Conservation (phyloP, 2,329 filamentous ascomycete species). For the Alternaria sp. region DNA sequence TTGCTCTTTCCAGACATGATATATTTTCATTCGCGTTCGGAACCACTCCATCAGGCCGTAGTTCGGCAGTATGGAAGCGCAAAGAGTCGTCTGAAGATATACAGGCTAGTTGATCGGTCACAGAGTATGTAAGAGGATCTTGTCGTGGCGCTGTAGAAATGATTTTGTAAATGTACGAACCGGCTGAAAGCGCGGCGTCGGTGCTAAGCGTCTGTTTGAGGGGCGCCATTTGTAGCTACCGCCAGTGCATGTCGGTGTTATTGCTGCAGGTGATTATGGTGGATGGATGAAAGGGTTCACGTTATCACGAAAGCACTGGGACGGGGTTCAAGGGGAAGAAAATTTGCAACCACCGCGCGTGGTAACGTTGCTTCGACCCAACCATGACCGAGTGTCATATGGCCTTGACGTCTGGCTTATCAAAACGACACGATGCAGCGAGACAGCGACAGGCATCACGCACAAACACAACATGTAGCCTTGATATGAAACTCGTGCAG, state of each 20-base stretch:
- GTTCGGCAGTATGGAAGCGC: conserved; percentile 67
- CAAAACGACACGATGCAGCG: not conserved
- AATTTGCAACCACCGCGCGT: conserved; percentile 1
- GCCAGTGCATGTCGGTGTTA: not conserved
- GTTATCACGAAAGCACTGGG: not conserved
- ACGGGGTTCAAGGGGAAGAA: conserved; percentile 1
- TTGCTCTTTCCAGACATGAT: conserved; percentile 67
- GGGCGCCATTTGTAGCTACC: conserved; percentile 28
- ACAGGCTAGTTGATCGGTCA: conserved; percentile 60
- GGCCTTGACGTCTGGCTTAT: not conserved
- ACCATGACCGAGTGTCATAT: not conserved
- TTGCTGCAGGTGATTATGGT: conserved; percentile 1
- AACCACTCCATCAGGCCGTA: conserved; percentile 60
- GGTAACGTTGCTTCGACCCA: conserved; percentile 7
- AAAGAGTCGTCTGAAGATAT: conserved; percentile 77
- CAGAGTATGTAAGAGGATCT: conserved; percentile 43
- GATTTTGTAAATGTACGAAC: conserved; percentile 53
- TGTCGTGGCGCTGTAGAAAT: conserved; percentile 45
- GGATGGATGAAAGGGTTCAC: not conserved
- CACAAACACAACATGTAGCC: conserved; percentile 52
- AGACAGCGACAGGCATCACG: not conserved
- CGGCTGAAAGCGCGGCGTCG: conserved; percentile 41
- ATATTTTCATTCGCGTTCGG: conserved; percentile 68
- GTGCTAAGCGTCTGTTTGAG: conserved; percentile 29
- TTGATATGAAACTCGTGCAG: conserved; percentile 64